Evolutionary conservation across 1,139 yeast genomes (phyloP).

Genomic region (Zhuliangozyma parablackwelliae): DNA sequence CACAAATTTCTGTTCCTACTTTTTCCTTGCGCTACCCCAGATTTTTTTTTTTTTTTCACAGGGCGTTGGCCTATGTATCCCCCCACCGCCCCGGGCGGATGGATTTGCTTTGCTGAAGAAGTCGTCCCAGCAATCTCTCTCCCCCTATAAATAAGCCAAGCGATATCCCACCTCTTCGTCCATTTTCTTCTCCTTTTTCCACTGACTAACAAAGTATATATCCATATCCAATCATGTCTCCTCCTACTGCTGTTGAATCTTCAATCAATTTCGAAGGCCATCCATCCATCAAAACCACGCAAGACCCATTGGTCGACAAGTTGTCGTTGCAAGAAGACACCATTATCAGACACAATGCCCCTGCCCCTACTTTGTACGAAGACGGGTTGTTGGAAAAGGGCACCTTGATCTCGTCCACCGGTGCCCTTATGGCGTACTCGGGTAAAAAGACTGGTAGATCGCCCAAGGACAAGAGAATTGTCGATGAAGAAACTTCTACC

Average conservation of each 20-base stretch:
- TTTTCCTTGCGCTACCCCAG: slow-evolving; percentile 5
- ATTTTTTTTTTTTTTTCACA: too few species aligned
- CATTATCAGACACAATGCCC: slow-evolving; percentile 76
- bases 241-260: slow-evolving; percentile 48
- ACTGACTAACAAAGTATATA: background rate
- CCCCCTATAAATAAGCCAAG: slow-evolving; percentile 2
- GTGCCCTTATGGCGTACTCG: slow-evolving; percentile 93
- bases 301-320: slow-evolving; percentile 44
- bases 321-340: slow-evolving; percentile 47
- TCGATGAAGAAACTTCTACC: slow-evolving; percentile 83
- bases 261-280: slow-evolving; percentile 41
- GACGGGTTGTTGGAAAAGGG: slow-evolving; percentile 90
- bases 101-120: background rate
- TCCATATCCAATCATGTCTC: slow-evolving; percentile 27
- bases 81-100: too few species aligned
- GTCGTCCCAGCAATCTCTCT: background rate
- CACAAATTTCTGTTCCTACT: background rate
- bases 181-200: background rate
- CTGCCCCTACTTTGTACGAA: slow-evolving; percentile 90
- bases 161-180: slow-evolving; percentile 1
- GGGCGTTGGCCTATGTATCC: too few species aligned
- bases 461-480: slow-evolving; percentile 97
- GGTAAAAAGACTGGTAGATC: slow-evolving; percentile 98
- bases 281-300: slow-evolving; percentile 38
- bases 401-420: slow-evolving; percentile 88